phyloP scores from a whole-genome alignment of 2,329 filamentous ascomycete genomes.

The Plectosphaerella sp. region DNA sequence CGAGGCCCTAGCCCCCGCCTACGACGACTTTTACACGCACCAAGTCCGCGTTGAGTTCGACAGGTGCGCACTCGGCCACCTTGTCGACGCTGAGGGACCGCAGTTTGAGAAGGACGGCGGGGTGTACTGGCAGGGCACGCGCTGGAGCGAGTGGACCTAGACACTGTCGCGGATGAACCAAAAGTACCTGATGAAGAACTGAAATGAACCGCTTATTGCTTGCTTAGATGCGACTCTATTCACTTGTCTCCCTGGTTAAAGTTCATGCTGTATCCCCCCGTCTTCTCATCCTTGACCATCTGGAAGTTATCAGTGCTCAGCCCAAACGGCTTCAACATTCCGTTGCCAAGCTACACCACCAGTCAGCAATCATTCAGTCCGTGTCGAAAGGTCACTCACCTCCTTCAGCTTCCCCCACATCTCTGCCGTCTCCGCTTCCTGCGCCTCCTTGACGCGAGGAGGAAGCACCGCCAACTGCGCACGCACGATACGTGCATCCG shows the following conservation, averaged over 20 bases:
- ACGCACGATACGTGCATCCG: conserved; percentile 66
- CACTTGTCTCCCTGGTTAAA: conserved; percentile 49
- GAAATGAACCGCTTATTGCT: background rate
- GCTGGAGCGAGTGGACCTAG: conserved; percentile 21
- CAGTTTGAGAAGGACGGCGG: conserved; percentile 26
- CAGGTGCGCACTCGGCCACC: conserved; percentile 51
- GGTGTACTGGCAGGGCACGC: conserved; percentile 17
- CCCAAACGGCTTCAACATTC: conserved; percentile 87
- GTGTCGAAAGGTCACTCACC: conserved; percentile 33
- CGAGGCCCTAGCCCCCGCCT: conserved; percentile 42
- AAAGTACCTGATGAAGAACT: background rate
- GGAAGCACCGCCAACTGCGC: conserved; percentile 64
- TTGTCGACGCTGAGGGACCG: conserved; percentile 51
- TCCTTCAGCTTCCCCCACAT: conserved; percentile 97
- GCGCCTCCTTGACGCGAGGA: conserved; percentile 66
- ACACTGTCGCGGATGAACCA: background rate
- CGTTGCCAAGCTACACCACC: conserved; percentile 67
- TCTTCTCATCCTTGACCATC: conserved; percentile 84
- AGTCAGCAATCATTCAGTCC: background rate
- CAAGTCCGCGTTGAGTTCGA: conserved; percentile 45
- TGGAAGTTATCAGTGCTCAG: conserved; percentile 92
- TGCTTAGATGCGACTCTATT: background rate
- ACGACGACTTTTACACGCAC: conserved; percentile 47
- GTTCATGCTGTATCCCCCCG: conserved; percentile 91
- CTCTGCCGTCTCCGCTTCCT: conserved; percentile 84